phyloP scores from a whole-genome alignment of 257 asterid genomes.

The Agastache rugosa region DNA sequence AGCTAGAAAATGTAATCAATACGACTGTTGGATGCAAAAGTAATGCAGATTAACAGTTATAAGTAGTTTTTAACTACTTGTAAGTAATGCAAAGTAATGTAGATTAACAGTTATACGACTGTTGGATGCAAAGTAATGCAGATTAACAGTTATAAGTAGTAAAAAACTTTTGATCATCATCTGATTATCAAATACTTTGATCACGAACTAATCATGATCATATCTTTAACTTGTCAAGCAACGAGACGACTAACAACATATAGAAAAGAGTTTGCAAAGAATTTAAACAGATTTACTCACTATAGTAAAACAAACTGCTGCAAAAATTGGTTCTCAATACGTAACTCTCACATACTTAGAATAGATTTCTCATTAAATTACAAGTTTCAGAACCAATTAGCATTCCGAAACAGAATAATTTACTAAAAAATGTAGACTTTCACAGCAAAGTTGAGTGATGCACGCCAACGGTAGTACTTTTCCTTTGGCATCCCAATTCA shows the following conservation, averaged over 20 bases:
- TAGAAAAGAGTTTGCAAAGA: background rate
- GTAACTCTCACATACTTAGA: background rate
- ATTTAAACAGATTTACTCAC: background rate
- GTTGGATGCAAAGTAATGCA: background rate
- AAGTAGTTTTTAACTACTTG: too few species aligned
- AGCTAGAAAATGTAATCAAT: background rate
- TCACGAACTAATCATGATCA: background rate
- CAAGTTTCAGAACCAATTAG: background rate
- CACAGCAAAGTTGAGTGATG: background rate
- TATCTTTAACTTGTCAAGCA: background rate
- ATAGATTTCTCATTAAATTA: background rate
- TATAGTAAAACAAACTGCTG: background rate
- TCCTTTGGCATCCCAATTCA: background rate
- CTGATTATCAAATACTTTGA: background rate
- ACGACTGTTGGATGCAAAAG: background rate
- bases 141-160: background rate
- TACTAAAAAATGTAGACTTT: background rate
- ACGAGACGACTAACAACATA: background rate
- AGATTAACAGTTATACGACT: too few species aligned
- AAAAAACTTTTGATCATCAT: background rate
- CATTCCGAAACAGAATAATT: background rate
- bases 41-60: background rate
- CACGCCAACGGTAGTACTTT: background rate
- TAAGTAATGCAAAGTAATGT: background rate
- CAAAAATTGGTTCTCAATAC: background rate